Base-by-base conservation (phyloP, 164 flowering plant species). In the Annona squamosa region DNA sequence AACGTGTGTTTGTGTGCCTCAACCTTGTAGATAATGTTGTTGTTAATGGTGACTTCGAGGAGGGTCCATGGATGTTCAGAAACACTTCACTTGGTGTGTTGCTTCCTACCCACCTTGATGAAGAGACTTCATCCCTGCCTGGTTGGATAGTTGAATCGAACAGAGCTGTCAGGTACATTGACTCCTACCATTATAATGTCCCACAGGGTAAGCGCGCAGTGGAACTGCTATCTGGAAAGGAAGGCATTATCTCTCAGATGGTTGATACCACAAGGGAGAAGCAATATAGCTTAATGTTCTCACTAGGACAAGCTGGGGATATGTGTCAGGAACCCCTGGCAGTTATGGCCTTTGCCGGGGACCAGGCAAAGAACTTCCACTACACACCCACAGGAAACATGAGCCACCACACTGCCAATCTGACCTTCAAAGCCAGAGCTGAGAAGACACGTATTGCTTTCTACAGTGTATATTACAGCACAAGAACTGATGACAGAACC, bases 161-260 rank as follows among this genome's bases (percentile, higher is more conserved):
- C 81, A 67, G 99, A 62, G 97, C 98, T 1, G 91, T 94, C 48
- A 87, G 99, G 6, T 91, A 83, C 84, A 79, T 94, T 2, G 99
- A 92, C 80, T 89, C 97, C 9, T 42, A 89, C 81, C 96, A 92
- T 70, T 92, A 76, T 80, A 42, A 83, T 0, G 97, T 92, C 42
- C 99, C 99, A 0, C 79, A 82, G 57, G 99, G 96, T 2, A 94
- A 94, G 69, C 84, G 99, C 0, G 99, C 97, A 3, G 63, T 94
- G 4, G 97, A 94, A 69, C 74, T 94, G 71, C 85, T 94, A 5
- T 94, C 99, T 0, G 99, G 98, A 2, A 94, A 94, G 77, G 99
- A 94, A 84, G 99, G 99, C 71, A 94, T 92, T 64, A 89, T 94
- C 64, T 89, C 98, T 2, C 97, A 94, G 67, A 94, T 90, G 97